These are phyloP conservation scores for Pichia sp. DNA, from an alignment of 1,139 yeast species.

Conservation along the genomic window DNA sequence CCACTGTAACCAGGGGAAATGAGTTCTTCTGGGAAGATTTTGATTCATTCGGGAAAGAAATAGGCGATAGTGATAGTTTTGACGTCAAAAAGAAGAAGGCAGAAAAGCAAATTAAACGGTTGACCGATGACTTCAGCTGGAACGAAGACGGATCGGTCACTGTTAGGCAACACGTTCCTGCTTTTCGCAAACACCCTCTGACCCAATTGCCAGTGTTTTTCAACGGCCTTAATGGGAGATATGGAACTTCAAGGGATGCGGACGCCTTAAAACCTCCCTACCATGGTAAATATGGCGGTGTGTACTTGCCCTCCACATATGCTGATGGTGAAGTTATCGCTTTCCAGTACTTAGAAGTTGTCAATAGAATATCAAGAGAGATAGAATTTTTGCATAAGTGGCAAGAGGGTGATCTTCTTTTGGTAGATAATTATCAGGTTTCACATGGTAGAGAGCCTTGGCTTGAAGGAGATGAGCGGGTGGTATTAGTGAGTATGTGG, in stretches of 20 bases:
- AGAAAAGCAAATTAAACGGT: constrained; percentile 11
- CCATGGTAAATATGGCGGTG: constrained; percentile 2
- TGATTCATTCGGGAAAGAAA: constrained; percentile 30
- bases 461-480: constrained; percentile 2
- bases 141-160: not conserved
- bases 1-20: constrained; percentile 13
- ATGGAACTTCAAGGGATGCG: not conserved
- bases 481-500: constrained; percentile 12
- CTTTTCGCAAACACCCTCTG: not conserved
- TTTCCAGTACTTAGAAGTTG: constrained; percentile 23
- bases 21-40: constrained; percentile 28
- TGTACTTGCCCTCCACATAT: constrained; percentile 5
- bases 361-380: constrained; percentile 21
- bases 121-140: constrained; percentile 6
- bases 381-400: constrained; percentile 26
- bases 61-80: constrained; percentile 22
- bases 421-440: constrained; percentile 34
- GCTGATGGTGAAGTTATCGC: constrained; percentile 20
- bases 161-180: not conserved
- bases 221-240: constrained; percentile 8
- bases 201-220: not conserved
- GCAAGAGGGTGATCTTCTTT: constrained; percentile 32
- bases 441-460: constrained; percentile 29
- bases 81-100: constrained; percentile 30
- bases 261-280: constrained; percentile 3